Percentiles rank a stretch among this genome's conserved stretches.
phyloP scores from a whole-genome alignment of 2,329 filamentous ascomycete species.

The Penicillium expansum region DNA sequence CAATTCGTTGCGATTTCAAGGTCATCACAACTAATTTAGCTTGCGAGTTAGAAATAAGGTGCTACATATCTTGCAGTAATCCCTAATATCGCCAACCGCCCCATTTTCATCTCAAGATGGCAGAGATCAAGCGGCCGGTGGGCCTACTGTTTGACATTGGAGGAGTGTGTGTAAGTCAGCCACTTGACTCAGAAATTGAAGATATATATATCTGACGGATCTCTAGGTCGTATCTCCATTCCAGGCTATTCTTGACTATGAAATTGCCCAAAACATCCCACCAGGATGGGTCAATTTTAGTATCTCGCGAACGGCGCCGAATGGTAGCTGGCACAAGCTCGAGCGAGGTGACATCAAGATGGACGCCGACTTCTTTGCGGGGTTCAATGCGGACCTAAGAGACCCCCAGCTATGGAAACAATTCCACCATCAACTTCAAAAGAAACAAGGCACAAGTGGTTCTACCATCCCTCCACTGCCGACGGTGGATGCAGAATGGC shows the following conservation, averaged over 20 bases:
- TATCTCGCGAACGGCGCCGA: conserved; percentile 73
- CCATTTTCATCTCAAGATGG: conserved; percentile 31
- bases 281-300: conserved; percentile 88
- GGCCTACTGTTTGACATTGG: conserved; percentile 92
- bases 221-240: conserved; percentile 82
- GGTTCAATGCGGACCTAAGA: conserved; percentile 73
- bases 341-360: conserved; percentile 80
- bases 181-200: neutral
- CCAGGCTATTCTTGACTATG: conserved; percentile 89
- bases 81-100: neutral
- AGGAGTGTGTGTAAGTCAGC: conserved; percentile 78
- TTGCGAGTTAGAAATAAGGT: neutral
- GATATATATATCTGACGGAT: conserved; percentile 8
- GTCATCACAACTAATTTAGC: neutral
- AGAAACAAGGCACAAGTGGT: conserved; percentile 24
- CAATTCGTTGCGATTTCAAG: conserved; percentile 11
- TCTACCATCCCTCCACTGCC: conserved; percentile 62
- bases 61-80: neutral
- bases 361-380: conserved; percentile 70
- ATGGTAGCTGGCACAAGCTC: conserved; percentile 82
- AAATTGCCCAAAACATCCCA: conserved; percentile 71
- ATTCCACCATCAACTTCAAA: conserved; percentile 47
- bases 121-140: conserved; percentile 55
- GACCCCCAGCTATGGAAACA: conserved; percentile 64
- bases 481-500: conserved; percentile 67